Evolutionary conservation across 768 basidiomycete species (phyloP).

Genomic region (Sarcodon sp.): DNA sequence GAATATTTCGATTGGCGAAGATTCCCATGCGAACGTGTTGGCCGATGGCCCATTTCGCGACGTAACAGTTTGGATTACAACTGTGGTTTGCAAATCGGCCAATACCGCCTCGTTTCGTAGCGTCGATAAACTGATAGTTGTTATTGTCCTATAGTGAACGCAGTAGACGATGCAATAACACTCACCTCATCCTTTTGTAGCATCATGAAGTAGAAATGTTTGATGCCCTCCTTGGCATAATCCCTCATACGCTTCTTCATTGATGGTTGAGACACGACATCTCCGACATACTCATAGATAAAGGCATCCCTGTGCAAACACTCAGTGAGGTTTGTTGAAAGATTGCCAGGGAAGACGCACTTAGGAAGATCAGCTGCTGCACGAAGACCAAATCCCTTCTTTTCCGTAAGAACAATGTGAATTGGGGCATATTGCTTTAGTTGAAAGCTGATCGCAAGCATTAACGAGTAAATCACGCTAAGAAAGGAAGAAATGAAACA

Average conservation of each 20-base stretch:
- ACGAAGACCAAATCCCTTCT: slow-evolving; percentile 91
- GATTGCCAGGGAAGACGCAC: slow-evolving; percentile 12
- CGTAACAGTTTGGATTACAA: slow-evolving; percentile 94
- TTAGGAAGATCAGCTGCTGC: slow-evolving; percentile 54
- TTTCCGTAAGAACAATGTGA: slow-evolving; percentile 85
- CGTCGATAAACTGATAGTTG: slow-evolving; percentile 83
- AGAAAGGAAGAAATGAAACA: background rate
- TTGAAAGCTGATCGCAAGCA: slow-evolving; percentile 54
- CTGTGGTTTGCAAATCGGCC: slow-evolving; percentile 98
- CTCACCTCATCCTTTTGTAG: slow-evolving; percentile 92
- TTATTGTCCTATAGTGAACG: background rate
- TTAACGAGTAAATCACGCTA: background rate
- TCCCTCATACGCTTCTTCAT: slow-evolving; percentile 92
- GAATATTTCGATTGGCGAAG: slow-evolving; percentile 76
- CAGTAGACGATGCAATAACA: background rate
- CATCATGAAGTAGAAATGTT: slow-evolving; percentile 99
- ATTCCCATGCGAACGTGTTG: slow-evolving; percentile 91
- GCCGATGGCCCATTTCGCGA: slow-evolving; percentile 96
- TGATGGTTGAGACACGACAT: slow-evolving; percentile 77
- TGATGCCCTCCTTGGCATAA: slow-evolving; percentile 86
- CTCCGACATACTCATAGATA: slow-evolving; percentile 97
- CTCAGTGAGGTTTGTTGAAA: slow-evolving; percentile 2
- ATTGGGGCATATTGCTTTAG: slow-evolving; percentile 74
- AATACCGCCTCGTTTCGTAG: slow-evolving; percentile 92
- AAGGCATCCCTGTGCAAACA: slow-evolving; percentile 57